Base-by-base conservation (phyloP, 208 protist genomes). In the Herpetomonas muscarum region DNA sequence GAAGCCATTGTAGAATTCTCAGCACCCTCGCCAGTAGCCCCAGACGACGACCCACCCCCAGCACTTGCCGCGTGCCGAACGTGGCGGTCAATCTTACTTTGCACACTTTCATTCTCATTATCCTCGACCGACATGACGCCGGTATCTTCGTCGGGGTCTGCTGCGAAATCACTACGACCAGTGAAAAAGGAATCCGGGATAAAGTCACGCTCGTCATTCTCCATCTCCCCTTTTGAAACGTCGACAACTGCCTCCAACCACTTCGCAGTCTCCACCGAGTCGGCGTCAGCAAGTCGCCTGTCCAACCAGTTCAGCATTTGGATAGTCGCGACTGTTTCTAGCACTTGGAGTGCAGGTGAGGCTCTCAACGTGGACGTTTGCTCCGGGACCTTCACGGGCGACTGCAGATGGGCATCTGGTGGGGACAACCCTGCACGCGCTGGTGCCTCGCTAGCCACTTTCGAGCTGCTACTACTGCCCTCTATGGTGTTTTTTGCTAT, bases 291-390 rank as follows among this genome's bases (percentile, higher is more conserved):
- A 0, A 93, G 70, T 5, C 80, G 67, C 48, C 57, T 45, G 13
- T 73, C 52, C 12, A 93, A 58, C 84, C 87, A 93, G 1, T 61
- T 52, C n/a, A 90, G 60, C 32, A 81, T 76, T 9, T 80, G 79
- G 51, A 87, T 61, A 9, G 65, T 54, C 52, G 85, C 42, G 30
- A 77, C 32, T 28, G 41, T 7, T 13, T 24, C 53, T 13, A 9
- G n/a, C 21, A 46, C 10, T 7, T 39, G 10, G 15, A 15, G 10
- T 15, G 34, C 10, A 15, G n/a, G n/a, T n/a, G n/a, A n/a, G n/a
- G n/a, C n/a, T n/a, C n/a, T n/a, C n/a, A n/a, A n/a, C n/a, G n/a
- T n/a, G n/a, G n/a, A n/a, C n/a, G n/a, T n/a, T n/a, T n/a, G n/a
- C n/a, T n/a, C n/a, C n/a, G n/a, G n/a, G n/a, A n/a, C n/a, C n/a